Evolutionary conservation across 129 eudicot species (phyloP), one percentile per base, ranked within the genome.

Genomic region (Artemisia annua): DNA sequence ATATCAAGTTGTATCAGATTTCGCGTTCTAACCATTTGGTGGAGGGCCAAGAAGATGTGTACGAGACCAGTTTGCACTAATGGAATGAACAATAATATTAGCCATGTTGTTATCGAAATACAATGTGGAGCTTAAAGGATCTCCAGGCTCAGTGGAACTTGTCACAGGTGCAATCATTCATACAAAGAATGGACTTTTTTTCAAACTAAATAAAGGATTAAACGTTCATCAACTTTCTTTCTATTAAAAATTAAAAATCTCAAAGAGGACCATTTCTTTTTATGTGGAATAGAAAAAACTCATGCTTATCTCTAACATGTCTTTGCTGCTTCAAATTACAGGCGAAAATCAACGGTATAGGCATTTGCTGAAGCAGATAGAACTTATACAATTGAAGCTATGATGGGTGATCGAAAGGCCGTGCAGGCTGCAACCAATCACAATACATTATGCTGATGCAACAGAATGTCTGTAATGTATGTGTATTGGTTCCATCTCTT

Each of bases 331-430:
- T 1, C 11, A 35, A 81, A 73, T 55, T 83, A 83, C 93, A 94
- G 99, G 80, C 85, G 99, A 48, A 90, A 95, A 79, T 95, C 97
- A 26, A 91, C 79, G 82, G 84, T 83, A 26, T 97, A 95, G 83
- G 90, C 99, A 35, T 95, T 95, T 86, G 97, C 97, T 74, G 97
- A 96, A 44, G 99, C 97, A 73, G 81, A 84, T 54, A 91, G 19
- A 85, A 95, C 99, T 39, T 95, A 88, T 73, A 95, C 97, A 7
- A 7, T 95, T 72, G 97, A 95, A 83, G 99, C 99, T 82, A 90
- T 95, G 99, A 95, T 95, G 99, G 99, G 99, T 75, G 96, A 95
- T 69, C 80, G 86, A 68, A 95, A 95, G 78, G 97, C 99, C 75
- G 69, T 95, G 77, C 97, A 90, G 78, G 97, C 99, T 70, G 96